phyloP scores from a whole-genome alignment of 768 basidiomycete species.

The Austroboletus festivus region DNA sequence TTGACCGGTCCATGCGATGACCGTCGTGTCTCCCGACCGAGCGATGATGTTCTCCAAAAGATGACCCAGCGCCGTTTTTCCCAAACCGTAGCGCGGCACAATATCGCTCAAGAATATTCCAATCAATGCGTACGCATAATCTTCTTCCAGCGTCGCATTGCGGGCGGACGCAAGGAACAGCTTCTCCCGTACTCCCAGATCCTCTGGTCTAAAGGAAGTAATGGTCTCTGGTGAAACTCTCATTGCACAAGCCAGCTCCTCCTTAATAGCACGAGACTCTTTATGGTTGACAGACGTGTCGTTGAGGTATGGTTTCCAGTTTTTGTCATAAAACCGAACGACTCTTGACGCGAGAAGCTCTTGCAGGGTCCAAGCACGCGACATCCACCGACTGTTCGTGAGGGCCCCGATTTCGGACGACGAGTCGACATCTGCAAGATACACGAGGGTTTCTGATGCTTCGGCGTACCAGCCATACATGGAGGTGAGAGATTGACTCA shows the following conservation, averaged over 20 bases:
- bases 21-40: not conserved
- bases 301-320: slow-evolving; percentile 2
- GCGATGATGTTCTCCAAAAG: slow-evolving; percentile 1
- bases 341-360: slow-evolving; percentile 11
- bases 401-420: not conserved
- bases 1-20: slow-evolving; percentile 1
- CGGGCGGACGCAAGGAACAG: slow-evolving; percentile 14
- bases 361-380: slow-evolving; percentile 14
- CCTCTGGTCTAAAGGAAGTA: not conserved
- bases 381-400: slow-evolving; percentile 14
- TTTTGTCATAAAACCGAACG: slow-evolving; percentile 10
- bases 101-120: slow-evolving; percentile 10
- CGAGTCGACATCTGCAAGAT: not conserved
- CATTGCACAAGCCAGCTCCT: not conserved
- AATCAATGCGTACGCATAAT: slow-evolving; percentile 19
- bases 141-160: slow-evolving; percentile 17
- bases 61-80: not conserved
- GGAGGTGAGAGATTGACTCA: slow-evolving; percentile 1
- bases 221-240: not conserved
- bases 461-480: slow-evolving; percentile 6
- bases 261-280: not conserved
- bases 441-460: not conserved
- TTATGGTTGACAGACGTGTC: slow-evolving; percentile 7
- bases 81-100: not conserved
- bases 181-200: not conserved